These are phyloP conservation scores for Santalum album DNA, from an alignment of 164 flowering plant species.

Conservation along the genomic window DNA sequence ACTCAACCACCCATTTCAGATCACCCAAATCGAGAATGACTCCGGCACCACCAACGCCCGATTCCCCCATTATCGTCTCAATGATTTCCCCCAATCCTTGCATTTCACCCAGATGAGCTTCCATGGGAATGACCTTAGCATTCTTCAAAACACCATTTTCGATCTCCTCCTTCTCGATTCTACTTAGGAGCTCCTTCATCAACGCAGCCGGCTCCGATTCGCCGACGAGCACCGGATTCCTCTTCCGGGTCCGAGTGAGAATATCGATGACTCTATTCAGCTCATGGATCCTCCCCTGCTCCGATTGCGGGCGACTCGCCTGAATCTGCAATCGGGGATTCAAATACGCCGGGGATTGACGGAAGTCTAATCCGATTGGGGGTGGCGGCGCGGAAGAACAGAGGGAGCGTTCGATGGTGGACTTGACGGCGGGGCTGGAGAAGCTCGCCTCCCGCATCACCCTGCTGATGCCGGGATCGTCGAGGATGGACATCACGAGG, in stretches of 20 bases:
- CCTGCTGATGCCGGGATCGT: slow-evolving; percentile 89
- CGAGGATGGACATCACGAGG: slow-evolving; percentile 77
- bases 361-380: slow-evolving; percentile 29
- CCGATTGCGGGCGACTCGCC: slow-evolving; percentile 17
- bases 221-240: slow-evolving; percentile 82
- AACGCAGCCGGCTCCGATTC: slow-evolving; percentile 70
- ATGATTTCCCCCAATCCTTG: slow-evolving; percentile 44
- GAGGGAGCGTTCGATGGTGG: slow-evolving; percentile 72
- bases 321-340: slow-evolving; percentile 65
- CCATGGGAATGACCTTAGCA: slow-evolving; percentile 44
- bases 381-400: slow-evolving; percentile 25
- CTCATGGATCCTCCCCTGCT: slow-evolving; percentile 44
- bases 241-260: slow-evolving; percentile 41
- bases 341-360: slow-evolving; percentile 32
- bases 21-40: slow-evolving; percentile 88
- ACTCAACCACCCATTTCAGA: slow-evolving; percentile 87
- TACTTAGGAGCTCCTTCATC: slow-evolving; percentile 46
- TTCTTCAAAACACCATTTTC: slow-evolving; percentile 37
- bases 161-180: slow-evolving; percentile 60
- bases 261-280: slow-evolving; percentile 58
- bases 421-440: slow-evolving; percentile 92
- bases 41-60: slow-evolving; percentile 35
- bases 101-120: slow-evolving; percentile 46
- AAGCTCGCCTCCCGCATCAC: slow-evolving; percentile 98
- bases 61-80: slow-evolving; percentile 30